A percentile compares a stretch with the other conserved stretches of the same genome.
phyloP scores from a whole-genome alignment of 306 rosid genomes.

The barrel medic (Medicago truncatula) region DNA sequence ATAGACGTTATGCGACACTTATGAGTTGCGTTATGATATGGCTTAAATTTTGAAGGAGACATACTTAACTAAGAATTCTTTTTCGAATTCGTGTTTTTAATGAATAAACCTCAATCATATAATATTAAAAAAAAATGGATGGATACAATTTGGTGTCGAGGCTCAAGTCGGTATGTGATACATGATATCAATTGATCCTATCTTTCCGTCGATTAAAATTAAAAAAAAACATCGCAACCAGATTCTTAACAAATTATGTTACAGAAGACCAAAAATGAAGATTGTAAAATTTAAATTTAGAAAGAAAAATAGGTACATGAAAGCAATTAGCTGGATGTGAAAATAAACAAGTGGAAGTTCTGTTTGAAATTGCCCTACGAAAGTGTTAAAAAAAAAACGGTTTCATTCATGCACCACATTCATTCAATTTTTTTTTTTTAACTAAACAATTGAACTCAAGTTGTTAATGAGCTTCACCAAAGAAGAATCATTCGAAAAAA shows the following conservation, averaged over 20 bases:
- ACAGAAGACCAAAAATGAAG: neutral
- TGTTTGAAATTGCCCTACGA: neutral
- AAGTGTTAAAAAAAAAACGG: too few relatives aligned
- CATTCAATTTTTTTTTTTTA: too few relatives aligned
- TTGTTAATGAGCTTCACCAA: too few relatives aligned
- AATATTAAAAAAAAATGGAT: too few relatives aligned
- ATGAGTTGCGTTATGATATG: neutral
- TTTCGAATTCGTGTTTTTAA: too few relatives aligned
- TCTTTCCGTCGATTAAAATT: neutral
- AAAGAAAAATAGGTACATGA: conserved; percentile 19
- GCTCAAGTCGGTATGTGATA: neutral
- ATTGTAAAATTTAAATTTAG: conserved; percentile 16
- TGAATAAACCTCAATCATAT: too few relatives aligned
- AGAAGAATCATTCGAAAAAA: too few relatives aligned
- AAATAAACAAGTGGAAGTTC: conserved; percentile 41
- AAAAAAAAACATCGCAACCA: neutral
- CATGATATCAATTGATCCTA: neutral
- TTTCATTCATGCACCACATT: too few relatives aligned
- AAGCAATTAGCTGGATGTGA: conserved; percentile 33
- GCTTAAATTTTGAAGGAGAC: neutral
- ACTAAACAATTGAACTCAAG: too few relatives aligned
- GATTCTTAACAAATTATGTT: neutral
- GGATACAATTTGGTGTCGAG: too few relatives aligned
- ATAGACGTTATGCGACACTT: neutral
- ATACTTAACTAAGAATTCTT: too few relatives aligned